Evolutionary conservation across 352 stramenopile genomes (phyloP), one percentile per base, ranked within the genome.

Genomic region (Globisporangium nunn): DNA sequence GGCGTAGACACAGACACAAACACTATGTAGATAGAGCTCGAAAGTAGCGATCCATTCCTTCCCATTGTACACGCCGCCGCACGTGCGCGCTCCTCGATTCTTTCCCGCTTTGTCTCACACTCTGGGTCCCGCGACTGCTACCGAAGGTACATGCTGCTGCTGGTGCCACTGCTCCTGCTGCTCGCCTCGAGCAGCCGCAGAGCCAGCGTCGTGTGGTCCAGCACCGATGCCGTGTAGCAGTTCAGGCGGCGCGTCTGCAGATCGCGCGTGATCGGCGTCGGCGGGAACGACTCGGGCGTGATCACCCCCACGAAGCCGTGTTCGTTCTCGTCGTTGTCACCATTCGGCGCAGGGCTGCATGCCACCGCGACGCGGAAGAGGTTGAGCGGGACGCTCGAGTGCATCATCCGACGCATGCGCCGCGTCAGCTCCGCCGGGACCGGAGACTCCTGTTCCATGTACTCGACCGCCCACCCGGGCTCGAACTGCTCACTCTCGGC

Each of bases 321-420:
- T 10, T 49, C 50, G 28, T 51, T 63, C 23, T 70, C 59, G 45
- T 78, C 66, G 18, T 70, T 57, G 5, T 40, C 48, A 4, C 64
- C 58, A 15, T 69, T 18, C 5, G 40, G 3, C 17, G 40, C 64
- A 0, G 59, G 61, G 11, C 50, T 73, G 29, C 81, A 75, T 31
- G 66, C 69, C 41, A 93, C 82, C 1, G 68, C 79, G 12, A 74
- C 82, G 4, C 80, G 82, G 55, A 93, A 93, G 8, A 93, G 70
- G 59, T 89, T 93, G 23, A 84, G 59, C 37, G 82, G 73, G 15
- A 93, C 72, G 15, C 67, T 74, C 45, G 78, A 87, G 55, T 93
- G 78, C 82, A 93, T 93, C 80, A 93, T 93, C 54, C 72, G 60
- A 6, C 66, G 66, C 82, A 93, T 93, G 17, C 74, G 68, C 4